Conservation (phyloP, 75 land plant species). For the Picea sitchensis region DNA sequence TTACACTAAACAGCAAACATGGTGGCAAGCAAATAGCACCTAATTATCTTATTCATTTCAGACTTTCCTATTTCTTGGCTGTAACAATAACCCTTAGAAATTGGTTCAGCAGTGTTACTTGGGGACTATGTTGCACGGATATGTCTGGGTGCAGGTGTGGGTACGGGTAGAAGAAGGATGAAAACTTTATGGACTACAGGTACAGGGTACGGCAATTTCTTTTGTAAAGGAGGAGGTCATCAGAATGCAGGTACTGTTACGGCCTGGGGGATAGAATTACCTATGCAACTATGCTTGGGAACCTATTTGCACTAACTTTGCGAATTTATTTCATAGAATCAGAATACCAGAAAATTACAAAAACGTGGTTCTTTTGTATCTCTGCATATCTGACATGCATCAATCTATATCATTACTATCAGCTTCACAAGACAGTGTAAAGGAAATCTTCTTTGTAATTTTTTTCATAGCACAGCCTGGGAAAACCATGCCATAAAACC, state of each 20-base stretch:
- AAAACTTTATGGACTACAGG: too few relatives aligned
- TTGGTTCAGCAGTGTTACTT: too few relatives aligned
- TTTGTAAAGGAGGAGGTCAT: too few relatives aligned
- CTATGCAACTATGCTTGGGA: not conserved
- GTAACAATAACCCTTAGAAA: not conserved
- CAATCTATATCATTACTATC: not conserved
- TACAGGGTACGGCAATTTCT: too few relatives aligned
- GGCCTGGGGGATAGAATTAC: too few relatives aligned
- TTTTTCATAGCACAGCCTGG: not conserved
- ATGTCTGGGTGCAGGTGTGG: too few relatives aligned
- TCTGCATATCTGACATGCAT: not conserved
- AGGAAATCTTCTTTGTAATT: not conserved
- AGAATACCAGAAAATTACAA: not conserved
- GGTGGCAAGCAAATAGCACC: not conserved
- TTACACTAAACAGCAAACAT: not conserved
- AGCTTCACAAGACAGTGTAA: not conserved
- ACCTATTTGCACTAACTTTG: not conserved
- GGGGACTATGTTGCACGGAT: too few relatives aligned
- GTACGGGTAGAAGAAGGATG: too few relatives aligned
- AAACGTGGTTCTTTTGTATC: not conserved
- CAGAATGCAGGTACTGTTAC: too few relatives aligned
- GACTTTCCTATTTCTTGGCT: not conserved
- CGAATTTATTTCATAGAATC: not conserved
- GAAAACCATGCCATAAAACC: not conserved
- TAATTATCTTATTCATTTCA: not conserved